Conservation (phyloP, 129 eudicot genomes). For the Sambucus nigra region DNA sequence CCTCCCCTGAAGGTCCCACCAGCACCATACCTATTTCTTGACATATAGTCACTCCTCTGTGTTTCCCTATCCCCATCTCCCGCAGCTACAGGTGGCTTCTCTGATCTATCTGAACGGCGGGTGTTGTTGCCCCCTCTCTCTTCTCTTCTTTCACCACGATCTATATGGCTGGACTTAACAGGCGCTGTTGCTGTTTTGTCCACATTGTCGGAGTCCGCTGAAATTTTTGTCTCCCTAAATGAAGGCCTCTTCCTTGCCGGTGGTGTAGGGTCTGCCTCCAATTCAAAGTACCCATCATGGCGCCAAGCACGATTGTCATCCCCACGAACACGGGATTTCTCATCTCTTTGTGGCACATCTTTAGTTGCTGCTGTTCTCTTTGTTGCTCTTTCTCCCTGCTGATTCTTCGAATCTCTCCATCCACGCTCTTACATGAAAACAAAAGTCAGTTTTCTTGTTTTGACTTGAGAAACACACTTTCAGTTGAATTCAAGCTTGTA, state of each 20-base stretch:
- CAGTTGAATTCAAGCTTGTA: too few species aligned
- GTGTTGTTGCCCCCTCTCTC: conserved; percentile 34
- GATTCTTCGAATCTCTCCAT: conserved; percentile 55
- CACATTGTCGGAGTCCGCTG: conserved; percentile 27
- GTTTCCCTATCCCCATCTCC: conserved; percentile 34
- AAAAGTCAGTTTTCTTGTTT: too few species aligned
- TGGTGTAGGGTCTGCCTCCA: conserved; percentile 8
- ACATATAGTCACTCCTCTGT: conserved; percentile 23
- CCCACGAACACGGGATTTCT: conserved; percentile 27
- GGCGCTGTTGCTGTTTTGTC: conserved; percentile 24
- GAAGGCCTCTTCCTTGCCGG: conserved; percentile 13
- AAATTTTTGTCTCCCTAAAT: conserved; percentile 69
- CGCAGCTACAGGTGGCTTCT: too few species aligned
- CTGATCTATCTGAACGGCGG: conserved; percentile 8
- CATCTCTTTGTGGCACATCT: conserved; percentile 25
- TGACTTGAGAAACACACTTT: too few species aligned
- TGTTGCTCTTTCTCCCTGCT: conserved; percentile 25
- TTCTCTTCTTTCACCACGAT: conserved; percentile 32
- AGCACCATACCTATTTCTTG: conserved; percentile 34
- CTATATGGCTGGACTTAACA: too few species aligned
- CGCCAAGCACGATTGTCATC: conserved; percentile 19
- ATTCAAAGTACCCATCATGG: conserved; percentile 8
- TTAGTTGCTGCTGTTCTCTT: conserved; percentile 19
- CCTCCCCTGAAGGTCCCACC: conserved; percentile 40
- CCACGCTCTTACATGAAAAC: conserved; percentile 44